Evolutionary conservation across 2,329 filamentous ascomycete genomes (phyloP).

Genomic region (Aspergillus sp.): DNA sequence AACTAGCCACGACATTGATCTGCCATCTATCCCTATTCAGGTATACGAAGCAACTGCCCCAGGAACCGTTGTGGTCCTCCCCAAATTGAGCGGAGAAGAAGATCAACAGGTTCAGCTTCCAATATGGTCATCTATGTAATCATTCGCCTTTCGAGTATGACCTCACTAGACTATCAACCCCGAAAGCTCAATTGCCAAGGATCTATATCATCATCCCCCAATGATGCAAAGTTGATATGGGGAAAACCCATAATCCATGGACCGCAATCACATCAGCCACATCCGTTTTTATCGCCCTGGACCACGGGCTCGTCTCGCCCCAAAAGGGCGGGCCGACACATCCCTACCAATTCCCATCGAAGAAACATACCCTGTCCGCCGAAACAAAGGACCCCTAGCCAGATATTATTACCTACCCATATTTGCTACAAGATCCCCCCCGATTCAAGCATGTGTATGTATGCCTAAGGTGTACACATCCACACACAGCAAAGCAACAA

Average conservation of each 20-base stretch:
- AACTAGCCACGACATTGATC: constrained; percentile 5
- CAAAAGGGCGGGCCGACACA: neutral
- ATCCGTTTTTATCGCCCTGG: neutral
- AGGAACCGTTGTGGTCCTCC: constrained; percentile 9
- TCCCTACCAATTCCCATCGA: neutral
- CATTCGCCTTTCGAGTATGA: constrained; percentile 2
- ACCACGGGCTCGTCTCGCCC: neutral
- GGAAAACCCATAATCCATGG: neutral
- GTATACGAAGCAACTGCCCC: constrained; percentile 8
- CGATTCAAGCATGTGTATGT: neutral
- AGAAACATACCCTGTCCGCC: neutral
- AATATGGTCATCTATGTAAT: neutral
- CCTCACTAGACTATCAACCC: neutral
- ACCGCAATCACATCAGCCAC: neutral
- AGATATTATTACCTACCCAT: too few relatives aligned
- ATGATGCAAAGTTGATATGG: constrained; percentile 2
- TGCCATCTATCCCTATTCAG: constrained; percentile 4
- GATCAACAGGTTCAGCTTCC: constrained; percentile 6
- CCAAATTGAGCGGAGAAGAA: neutral
- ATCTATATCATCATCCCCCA: neutral
- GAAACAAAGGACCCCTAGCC: neutral
- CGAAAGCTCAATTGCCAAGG: neutral
- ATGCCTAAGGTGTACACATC: neutral
- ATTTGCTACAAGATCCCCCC: too few relatives aligned
- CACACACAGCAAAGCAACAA: neutral